Percentiles rank a stretch among this genome's conserved stretches.
Evolutionary conservation across 768 basidiomycete genomes (phyloP).

Genomic region (Amanita subjunquillea): DNA sequence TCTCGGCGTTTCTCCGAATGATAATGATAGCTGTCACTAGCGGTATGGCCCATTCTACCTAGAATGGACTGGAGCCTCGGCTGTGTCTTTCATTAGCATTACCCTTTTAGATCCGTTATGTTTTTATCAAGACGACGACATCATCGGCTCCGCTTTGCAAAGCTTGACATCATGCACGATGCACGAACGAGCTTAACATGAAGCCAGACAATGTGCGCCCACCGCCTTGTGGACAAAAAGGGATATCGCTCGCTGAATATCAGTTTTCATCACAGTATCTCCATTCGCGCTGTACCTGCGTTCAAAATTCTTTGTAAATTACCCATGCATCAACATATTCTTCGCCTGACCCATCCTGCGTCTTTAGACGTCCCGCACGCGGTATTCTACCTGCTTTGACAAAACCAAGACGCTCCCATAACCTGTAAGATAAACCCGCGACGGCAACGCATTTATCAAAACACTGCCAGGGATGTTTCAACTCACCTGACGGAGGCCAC

Average conservation of each 20-base stretch:
- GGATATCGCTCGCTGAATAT: too few species aligned
- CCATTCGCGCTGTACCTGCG: conserved; percentile 12
- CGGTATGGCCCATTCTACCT: too few species aligned
- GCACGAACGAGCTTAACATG: too few species aligned
- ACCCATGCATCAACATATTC: conserved; percentile 87
- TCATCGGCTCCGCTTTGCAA: too few species aligned
- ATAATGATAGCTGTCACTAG: too few species aligned
- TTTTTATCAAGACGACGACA: too few species aligned
- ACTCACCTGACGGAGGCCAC: conserved; percentile 56
- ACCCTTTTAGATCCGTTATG: too few species aligned
- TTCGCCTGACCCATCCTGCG: conserved; percentile 60
- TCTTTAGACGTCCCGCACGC: conserved; percentile 60
- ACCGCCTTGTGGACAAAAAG: background rate
- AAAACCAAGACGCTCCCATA: conserved; percentile 85
- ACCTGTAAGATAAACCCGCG: conserved; percentile 17
- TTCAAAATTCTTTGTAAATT: conserved; percentile 66
- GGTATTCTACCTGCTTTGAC: conserved; percentile 69
- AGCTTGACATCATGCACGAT: too few species aligned
- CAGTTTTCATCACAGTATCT: background rate
- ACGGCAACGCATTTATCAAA: background rate
- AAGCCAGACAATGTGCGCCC: background rate
- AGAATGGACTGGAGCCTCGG: too few species aligned
- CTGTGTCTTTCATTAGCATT: too few species aligned
- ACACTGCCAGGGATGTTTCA: background rate
- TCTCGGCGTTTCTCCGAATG: too few species aligned